phyloP scores from a whole-genome alignment of 2,329 filamentous ascomycete genomes.

The Nemania serpens region DNA sequence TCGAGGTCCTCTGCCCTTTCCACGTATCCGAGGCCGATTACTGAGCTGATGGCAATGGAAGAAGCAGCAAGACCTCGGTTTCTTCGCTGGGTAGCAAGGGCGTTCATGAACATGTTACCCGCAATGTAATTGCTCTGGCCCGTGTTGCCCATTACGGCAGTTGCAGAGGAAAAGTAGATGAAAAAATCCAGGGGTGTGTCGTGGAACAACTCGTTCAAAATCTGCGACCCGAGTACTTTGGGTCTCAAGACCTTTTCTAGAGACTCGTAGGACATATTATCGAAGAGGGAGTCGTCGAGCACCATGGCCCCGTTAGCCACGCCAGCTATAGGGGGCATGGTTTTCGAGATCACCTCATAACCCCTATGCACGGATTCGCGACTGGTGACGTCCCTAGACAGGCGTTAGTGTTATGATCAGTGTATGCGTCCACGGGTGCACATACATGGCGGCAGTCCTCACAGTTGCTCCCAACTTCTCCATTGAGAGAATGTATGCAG shows the following conservation, averaged over 20 bases:
- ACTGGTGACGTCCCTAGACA: slow-evolving; percentile 8
- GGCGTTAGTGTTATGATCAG: background rate
- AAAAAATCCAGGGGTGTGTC: slow-evolving; percentile 46
- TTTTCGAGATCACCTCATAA: slow-evolving; percentile 32
- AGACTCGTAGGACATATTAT: slow-evolving; percentile 35
- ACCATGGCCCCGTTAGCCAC: slow-evolving; percentile 47
- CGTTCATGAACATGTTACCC: background rate
- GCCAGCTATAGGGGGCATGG: slow-evolving; percentile 44
- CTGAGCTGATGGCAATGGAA: background rate
- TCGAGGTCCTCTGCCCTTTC: background rate
- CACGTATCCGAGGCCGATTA: background rate
- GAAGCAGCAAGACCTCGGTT: background rate
- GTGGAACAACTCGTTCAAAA: slow-evolving; percentile 42
- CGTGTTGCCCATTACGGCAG: background rate
- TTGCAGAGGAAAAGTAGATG: slow-evolving; percentile 46
- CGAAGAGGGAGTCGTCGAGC: slow-evolving; percentile 42
- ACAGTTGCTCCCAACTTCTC: slow-evolving; percentile 4
- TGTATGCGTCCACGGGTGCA: background rate
- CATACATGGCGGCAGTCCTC: slow-evolving; percentile 5
- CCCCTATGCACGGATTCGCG: slow-evolving; percentile 15
- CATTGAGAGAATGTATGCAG: slow-evolving; percentile 10
- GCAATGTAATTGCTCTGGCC: background rate
- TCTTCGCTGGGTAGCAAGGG: background rate
- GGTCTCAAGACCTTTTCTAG: slow-evolving; percentile 42
- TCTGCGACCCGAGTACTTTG: slow-evolving; percentile 45